Percentiles rank a stretch among this genome's conserved stretches.
Evolutionary conservation across 441 rosid genomes (phyloP).

Genomic region (Bruguiera hainesii): DNA sequence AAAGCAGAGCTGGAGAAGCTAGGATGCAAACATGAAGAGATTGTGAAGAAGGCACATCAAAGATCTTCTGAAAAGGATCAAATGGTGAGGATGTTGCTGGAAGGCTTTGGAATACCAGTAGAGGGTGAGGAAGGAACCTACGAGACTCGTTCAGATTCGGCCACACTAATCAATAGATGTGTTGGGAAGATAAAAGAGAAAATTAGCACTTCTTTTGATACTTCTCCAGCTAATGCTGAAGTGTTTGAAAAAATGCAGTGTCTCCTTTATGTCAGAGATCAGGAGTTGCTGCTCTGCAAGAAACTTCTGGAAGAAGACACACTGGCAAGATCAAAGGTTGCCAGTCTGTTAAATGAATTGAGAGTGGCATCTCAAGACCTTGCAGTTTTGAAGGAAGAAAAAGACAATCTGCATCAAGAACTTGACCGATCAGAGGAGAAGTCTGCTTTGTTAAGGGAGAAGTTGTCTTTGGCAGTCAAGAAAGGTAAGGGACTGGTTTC

Average conservation of each 20-base stretch:
- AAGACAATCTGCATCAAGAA: conserved; percentile 50
- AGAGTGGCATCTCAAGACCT: conserved; percentile 40
- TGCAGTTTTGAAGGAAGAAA: conserved; percentile 53
- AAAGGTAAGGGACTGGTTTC: conserved; percentile 95
- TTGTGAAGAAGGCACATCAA: conserved; percentile 41
- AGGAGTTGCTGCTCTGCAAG: conserved; percentile 59
- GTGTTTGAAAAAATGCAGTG: conserved; percentile 55
- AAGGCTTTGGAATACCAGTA: conserved; percentile 50
- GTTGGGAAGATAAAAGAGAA: conserved; percentile 53
- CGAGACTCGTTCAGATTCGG: conserved; percentile 38
- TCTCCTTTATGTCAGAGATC: conserved; percentile 61
- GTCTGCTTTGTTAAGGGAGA: conserved; percentile 70
- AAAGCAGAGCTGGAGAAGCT: conserved; percentile 47
- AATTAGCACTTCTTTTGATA: conserved; percentile 29
- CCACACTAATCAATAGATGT: conserved; percentile 49
- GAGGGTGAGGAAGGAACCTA: conserved; percentile 31
- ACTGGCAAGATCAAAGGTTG: conserved; percentile 42
- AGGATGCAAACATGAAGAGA: conserved; percentile 36
- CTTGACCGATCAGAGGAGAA: conserved; percentile 84
- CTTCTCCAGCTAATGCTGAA: conserved; percentile 37
- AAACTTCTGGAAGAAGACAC: conserved; percentile 62
- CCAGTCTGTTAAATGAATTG: conserved; percentile 39
- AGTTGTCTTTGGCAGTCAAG: conserved; percentile 90
- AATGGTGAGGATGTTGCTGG: conserved; percentile 48
- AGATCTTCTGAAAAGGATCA: conserved; percentile 56